Conservation (phyloP, 352 stramenopile species). For the Phytophthora citricola region DNA sequence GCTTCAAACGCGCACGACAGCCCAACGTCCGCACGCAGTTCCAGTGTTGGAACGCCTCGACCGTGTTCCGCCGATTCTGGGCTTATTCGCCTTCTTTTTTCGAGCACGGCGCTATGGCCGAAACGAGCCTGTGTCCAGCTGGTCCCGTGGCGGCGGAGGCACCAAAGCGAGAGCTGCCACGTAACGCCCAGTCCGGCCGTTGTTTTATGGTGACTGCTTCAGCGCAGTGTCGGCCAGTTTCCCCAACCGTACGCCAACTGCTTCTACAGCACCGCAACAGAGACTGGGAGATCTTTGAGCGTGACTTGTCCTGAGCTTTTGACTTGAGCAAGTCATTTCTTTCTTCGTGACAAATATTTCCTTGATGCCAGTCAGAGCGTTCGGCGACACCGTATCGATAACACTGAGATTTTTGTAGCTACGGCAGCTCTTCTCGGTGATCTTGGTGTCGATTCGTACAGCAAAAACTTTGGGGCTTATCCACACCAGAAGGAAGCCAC, state of each 20-base stretch:
- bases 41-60: constrained; percentile 29
- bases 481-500: constrained; percentile 30
- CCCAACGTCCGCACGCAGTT: constrained; percentile 22
- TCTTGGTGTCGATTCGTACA: constrained; percentile 29
- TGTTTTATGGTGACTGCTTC: constrained; percentile 7
- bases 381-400: not conserved
- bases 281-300: constrained; percentile 20
- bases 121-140: constrained; percentile 17
- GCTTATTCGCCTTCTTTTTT: constrained; percentile 37
- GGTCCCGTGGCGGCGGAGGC: constrained; percentile 4
- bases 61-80: constrained; percentile 27
- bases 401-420: not conserved
- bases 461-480: constrained; percentile 33
- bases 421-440: constrained; percentile 28
- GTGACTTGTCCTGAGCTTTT: constrained; percentile 10
- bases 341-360: too few relatives aligned
- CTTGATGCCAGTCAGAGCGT: not conserved
- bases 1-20: constrained; percentile 15
- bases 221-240: constrained; percentile 24
- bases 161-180: constrained; percentile 22
- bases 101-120: constrained; percentile 16
- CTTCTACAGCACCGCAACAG: constrained; percentile 27
- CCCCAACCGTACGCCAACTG: constrained; percentile 24
- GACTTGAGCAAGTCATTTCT: constrained; percentile 3
- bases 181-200: constrained; percentile 19